These are phyloP conservation scores for Chaetomium sp. DNA, from an alignment of 2,329 filamentous ascomycete species.

Conservation along the genomic window DNA sequence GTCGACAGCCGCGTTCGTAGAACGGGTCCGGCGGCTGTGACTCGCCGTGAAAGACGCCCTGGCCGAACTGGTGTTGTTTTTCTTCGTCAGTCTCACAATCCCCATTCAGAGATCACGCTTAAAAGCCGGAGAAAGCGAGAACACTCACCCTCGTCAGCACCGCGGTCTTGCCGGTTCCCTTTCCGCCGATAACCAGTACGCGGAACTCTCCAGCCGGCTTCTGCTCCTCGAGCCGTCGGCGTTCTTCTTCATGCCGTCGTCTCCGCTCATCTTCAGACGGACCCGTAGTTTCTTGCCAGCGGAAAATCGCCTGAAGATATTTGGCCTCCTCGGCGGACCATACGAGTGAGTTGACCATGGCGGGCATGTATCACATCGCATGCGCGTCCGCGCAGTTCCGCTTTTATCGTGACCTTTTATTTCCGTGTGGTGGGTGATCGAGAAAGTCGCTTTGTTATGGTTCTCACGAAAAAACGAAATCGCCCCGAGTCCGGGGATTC, in stretches of 20 bases:
- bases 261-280: conserved; percentile 21
- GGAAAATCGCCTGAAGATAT: conserved; percentile 35
- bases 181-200: conserved; percentile 34
- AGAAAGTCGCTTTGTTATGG: too few relatives aligned
- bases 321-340: conserved; percentile 36
- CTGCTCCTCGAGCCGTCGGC: conserved; percentile 3
- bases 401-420: not conserved
- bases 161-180: conserved; percentile 37
- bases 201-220: conserved; percentile 32
- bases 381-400: not conserved
- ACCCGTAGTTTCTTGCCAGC: conserved; percentile 31
- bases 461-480: too few relatives aligned
- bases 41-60: conserved; percentile 26
- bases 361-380: not conserved
- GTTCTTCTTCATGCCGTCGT: conserved; percentile 9
- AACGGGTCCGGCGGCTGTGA: conserved; percentile 21
- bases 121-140: not conserved
- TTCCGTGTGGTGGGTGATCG: too few relatives aligned
- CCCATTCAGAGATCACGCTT: too few relatives aligned
- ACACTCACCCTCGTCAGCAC: conserved; percentile 32
- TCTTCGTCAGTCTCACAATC: not conserved
- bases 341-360: conserved; percentile 27
- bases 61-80: conserved; percentile 27
- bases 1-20: conserved; percentile 30
- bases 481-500: too few relatives aligned